Evolutionary conservation across 2,329 filamentous ascomycete species (phyloP), one percentile per base, ranked within the genome.

Genomic region (Tothia fuscella): DNA sequence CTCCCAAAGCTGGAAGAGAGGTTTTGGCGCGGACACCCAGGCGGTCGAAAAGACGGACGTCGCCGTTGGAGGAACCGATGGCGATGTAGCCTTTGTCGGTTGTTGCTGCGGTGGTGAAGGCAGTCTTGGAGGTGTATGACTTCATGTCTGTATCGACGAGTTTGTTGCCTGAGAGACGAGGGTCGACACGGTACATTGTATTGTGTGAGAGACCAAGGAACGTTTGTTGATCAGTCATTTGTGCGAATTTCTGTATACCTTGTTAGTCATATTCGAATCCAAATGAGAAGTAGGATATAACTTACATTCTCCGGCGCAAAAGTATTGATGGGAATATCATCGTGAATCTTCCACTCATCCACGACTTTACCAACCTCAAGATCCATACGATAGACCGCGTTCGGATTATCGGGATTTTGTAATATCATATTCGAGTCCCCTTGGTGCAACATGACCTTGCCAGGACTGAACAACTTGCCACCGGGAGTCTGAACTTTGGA

Each of bases 11-110:
- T 3, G 91, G 91, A 43, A 98, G 88, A 48, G 93, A 84, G 0
- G 91, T 96, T 72, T 98, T 98, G 29, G 91, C 91, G 51, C 94
- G 93, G 64, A 96, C 93, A 12, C 91, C 91, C 2, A 98, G 76
- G 14, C 88, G 83, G 59, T 98, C 91, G 54, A 98, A 98, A 53
- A 98, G 77, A 42, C 91, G 85, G 47, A 98, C 87, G 51, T 98
- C 91, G 52, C 91, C 91, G 68, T 98, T 98, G 67, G 93, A 93
- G 41, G 87, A 95, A 0, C 91, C 89, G 6, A 98, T 88, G 4
- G 91, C 91, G 49, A 98, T 87, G 56, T 95, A 93, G 9, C 91
- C 91, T 64, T 96, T 89, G 55, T 93, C 87, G 0, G 91, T 98
- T 0, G 91, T 96, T 4, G 91, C 86, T 21, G 93, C 74, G 12